A percentile compares a stretch with the other conserved stretches of the same genome.
These are phyloP conservation scores for Dalbergia cochinchinensis DNA, from an alignment of 306 rosid genomes.

Conservation along the genomic window DNA sequence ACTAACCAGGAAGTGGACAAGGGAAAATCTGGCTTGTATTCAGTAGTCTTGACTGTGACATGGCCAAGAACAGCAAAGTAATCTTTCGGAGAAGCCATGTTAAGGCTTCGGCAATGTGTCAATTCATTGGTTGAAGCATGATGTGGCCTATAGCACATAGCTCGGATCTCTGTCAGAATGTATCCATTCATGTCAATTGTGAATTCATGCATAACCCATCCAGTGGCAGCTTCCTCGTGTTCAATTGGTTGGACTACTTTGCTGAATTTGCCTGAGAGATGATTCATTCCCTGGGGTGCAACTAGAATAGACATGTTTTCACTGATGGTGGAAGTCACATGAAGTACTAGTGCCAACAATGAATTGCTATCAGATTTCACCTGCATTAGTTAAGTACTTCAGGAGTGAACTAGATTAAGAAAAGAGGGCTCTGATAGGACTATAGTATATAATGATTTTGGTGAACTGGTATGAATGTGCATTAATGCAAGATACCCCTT, in stretches of 20 bases:
- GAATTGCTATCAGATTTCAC: conserved; percentile 72
- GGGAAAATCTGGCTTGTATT: conserved; percentile 56
- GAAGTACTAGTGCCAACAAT: conserved; percentile 70
- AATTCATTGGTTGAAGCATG: conserved; percentile 42
- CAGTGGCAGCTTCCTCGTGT: conserved; percentile 51
- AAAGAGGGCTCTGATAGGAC: conserved; percentile 4
- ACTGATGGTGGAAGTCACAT: conserved; percentile 50
- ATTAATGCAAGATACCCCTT: conserved; percentile 17
- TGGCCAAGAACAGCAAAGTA: conserved; percentile 82
- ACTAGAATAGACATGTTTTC: conserved; percentile 60
- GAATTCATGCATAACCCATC: conserved; percentile 69
- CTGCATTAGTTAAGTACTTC: conserved; percentile 60
- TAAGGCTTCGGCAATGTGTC: conserved; percentile 20
- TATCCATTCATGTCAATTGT: conserved; percentile 62
- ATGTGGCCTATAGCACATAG: conserved; percentile 58
- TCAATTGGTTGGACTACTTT: conserved; percentile 54
- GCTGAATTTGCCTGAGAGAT: conserved; percentile 56
- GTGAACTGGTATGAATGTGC: conserved; percentile 1
- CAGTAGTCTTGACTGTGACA: conserved; percentile 55
- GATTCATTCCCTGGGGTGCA: conserved; percentile 45
- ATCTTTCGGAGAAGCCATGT: conserved; percentile 42
- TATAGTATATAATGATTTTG: conserved; percentile 12
- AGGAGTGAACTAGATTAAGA: conserved; percentile 31
- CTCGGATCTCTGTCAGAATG: conserved; percentile 62
- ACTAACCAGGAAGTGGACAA: conserved; percentile 69